Conservation (phyloP, 1,284 basidiomycete species). For the Crepidotus sp. region DNA sequence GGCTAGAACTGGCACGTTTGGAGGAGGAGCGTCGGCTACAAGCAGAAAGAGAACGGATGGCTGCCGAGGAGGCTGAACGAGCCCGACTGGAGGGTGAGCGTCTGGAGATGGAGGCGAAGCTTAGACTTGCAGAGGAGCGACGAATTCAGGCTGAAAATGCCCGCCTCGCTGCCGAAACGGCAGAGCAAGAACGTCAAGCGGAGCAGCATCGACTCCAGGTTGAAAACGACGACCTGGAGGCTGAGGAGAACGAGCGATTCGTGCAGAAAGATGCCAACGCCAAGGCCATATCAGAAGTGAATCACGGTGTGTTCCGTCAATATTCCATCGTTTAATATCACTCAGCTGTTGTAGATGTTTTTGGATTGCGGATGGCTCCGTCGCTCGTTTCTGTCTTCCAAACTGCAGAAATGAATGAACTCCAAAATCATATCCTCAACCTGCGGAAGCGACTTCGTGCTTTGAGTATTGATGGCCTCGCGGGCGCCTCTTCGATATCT, state of each 20-base stretch:
- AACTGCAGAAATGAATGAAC: conserved; percentile 28
- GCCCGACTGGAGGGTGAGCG: conserved; percentile 20
- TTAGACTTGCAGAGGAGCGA: conserved; percentile 20
- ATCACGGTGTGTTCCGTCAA: conserved; percentile 23
- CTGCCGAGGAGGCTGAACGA: conserved; percentile 22
- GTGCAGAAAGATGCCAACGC: conserved; percentile 5
- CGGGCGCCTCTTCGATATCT: conserved; percentile 31
- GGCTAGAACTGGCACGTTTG: conserved; percentile 23
- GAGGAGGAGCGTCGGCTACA: conserved; percentile 25
- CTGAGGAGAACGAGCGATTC: no score
- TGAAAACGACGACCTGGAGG: no score
- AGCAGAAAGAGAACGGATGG: conserved; percentile 23
- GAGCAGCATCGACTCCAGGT: conserved; percentile 1
- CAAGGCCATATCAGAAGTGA: conserved; percentile 1
- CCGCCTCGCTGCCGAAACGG: conserved; percentile 10
- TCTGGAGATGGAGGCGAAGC: conserved; percentile 19
- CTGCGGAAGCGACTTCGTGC: conserved; percentile 53
- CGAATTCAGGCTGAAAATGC: conserved; percentile 7
- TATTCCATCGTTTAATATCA: background rate
- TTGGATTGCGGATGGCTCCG: conserved; percentile 36
- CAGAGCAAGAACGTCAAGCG: conserved; percentile 6
- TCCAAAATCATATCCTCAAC: conserved; percentile 33
- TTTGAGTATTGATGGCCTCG: conserved; percentile 49
- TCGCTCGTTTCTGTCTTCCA: conserved; percentile 24
- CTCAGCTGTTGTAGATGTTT: conserved; percentile 39